Evolutionary conservation across 306 rosid genomes (phyloP), one percentile per base, ranked within the genome.

Genomic region (Prunus mume): DNA sequence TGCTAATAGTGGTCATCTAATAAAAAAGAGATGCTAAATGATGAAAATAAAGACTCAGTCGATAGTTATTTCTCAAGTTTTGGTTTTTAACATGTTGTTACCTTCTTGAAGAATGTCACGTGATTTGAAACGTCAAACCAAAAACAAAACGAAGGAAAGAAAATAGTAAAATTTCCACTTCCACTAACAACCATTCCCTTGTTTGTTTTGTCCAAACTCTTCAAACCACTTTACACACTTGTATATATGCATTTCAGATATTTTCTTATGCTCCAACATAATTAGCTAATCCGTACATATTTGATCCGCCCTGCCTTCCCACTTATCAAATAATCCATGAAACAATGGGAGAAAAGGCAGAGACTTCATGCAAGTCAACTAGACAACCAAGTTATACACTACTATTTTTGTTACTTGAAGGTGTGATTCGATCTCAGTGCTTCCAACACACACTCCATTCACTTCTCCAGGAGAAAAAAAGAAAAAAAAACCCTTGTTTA

Each of bases 381-480:
- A 25, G 60, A 55, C 60, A 68, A 43, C 45, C 43, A 68, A 49
- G 51, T n/a, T 17, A 62, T 46, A 41, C 57, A 65, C 9, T 75
- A 56, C 62, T 56, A 20, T 56, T 56, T 56, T 22, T 56, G 5
- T 20, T 56, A 56, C n/a, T 41, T 38, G 54, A 75, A 45, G 77
- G 51, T 22, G 64, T 71, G 86, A 82, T 79, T 72, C 64, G 79
- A 62, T 81, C 60, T 76, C 64, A 69, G 81, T 81, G 84, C 78
- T 80, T 32, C 70, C 79, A 65, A 76, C 76, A 72, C 79, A 76
- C 73, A 80, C 30, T 61, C 79, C 87, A 72, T 80, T 78, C 74
- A n/a, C 62, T 27, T 68, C 64, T 32, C 12, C 24, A 45, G 55
- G 12, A 9, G 25, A 0, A 18, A 0, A 22, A 58, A n/a, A n/a